Base-by-base conservation (phyloP, 192 early-diverging fungal species). In the Linnemannia hyalina region DNA sequence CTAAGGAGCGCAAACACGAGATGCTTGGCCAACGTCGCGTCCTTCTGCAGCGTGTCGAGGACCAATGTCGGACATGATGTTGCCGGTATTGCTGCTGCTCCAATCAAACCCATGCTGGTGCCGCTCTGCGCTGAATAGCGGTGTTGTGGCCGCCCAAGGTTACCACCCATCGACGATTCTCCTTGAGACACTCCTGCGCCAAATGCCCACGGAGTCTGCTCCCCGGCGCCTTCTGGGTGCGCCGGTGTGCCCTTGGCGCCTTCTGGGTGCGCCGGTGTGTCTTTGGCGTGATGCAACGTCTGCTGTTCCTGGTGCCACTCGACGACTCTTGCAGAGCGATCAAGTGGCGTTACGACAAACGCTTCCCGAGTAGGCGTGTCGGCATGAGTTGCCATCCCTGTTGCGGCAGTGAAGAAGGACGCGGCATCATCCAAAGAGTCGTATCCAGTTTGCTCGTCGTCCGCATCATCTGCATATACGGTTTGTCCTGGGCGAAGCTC, bases 291-390 rank as follows among this genome's bases (percentile, higher is more conserved):
- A 77, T 86, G 84, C 3, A 86, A 60, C 4, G 75, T 81, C 40
- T 86, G 84, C 36, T 86, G 84, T 41, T 86, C 84, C 40, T 86
- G 84, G 54, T 86, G 84, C 84, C 84, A 86, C 52, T 86, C 84
- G 11, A 70, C 84, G 6, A 86, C 84, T 38, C 84, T 68, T 22
- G 76, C 75, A 4, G 84, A 86, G 15, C 84, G 74, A 40, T 86
- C 84, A 38, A 86, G 70, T 23, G 84, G 84, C 7, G 80, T 20
- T 3, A 86, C 77, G 11, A 46, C 52, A 57, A 86, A 86, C 15
- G 76, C 70, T 20, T 86, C 84, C 40, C 84, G 68, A 41, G 76
- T 86, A 1, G 79, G 84, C 22, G 79, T 86, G 20, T 86, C 84
- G 8, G 68, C 54, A 5, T 86, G 84, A 0, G 70, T 77, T 3